These are phyloP conservation scores for Angomonas deanei DNA, from an alignment of 208 protist species.

Conservation along the genomic window DNA sequence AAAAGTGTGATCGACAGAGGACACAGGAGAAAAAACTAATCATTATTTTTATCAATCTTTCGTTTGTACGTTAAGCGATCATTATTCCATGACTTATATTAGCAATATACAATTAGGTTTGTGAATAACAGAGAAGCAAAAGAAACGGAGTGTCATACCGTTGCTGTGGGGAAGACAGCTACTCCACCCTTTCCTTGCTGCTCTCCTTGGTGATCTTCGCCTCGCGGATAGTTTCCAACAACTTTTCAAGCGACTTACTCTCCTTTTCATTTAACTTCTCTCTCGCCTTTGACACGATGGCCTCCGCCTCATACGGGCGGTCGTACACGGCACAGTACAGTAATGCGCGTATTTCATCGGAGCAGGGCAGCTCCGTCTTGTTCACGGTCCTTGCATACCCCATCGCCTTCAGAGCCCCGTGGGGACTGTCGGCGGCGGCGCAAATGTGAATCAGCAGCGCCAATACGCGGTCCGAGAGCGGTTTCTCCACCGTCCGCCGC, in stretches of 20 bases:
- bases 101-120: too few species aligned
- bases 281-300: slow-evolving; percentile 49
- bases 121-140: neutral
- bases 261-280: slow-evolving; percentile 29
- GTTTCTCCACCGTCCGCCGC: slow-evolving; percentile 15
- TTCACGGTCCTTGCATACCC: slow-evolving; percentile 56
- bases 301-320: slow-evolving; percentile 63
- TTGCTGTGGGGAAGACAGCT: too few species aligned
- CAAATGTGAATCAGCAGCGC: slow-evolving; percentile 75
- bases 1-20: too few species aligned
- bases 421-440: slow-evolving; percentile 60
- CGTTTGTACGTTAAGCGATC: too few species aligned
- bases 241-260: slow-evolving; percentile 36
- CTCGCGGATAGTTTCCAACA: slow-evolving; percentile 28
- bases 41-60: too few species aligned
- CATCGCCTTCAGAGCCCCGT: slow-evolving; percentile 57
- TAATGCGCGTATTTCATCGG: slow-evolving; percentile 57
- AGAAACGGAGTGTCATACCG: too few species aligned
- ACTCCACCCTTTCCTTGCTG: neutral
- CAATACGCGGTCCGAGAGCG: slow-evolving; percentile 42
- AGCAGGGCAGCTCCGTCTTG: slow-evolving; percentile 56
- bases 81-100: too few species aligned
- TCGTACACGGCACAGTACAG: slow-evolving; percentile 74
- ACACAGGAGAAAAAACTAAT: too few species aligned
- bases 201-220: slow-evolving; percentile 5